These are phyloP conservation scores for Phytophthora idaei DNA, from an alignment of 352 stramenopile genomes.

Conservation along the genomic window DNA sequence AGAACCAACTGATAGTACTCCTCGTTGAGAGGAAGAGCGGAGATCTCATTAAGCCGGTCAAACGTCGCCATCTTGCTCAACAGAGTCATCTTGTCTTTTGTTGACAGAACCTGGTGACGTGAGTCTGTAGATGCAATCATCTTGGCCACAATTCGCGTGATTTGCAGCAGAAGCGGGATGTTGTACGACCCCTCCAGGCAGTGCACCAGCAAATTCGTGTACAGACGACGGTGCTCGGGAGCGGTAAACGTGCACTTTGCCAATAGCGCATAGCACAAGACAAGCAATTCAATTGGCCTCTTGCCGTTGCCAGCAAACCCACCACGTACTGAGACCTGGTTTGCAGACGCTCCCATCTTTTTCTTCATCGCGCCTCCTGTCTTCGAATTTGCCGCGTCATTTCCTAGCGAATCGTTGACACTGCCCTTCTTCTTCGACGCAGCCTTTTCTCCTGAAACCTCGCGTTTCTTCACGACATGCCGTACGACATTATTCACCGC, in stretches of 20 bases:
- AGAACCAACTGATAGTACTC: constrained; percentile 85
- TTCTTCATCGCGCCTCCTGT: constrained; percentile 48
- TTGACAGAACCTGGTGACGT: constrained; percentile 68
- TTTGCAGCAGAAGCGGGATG: constrained; percentile 81
- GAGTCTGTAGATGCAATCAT: constrained; percentile 60
- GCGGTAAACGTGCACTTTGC: constrained; percentile 82
- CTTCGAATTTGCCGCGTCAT: constrained; percentile 30
- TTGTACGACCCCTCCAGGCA: constrained; percentile 88
- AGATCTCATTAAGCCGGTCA: constrained; percentile 86
- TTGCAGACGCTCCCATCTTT: constrained; percentile 33
- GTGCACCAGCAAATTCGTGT: constrained; percentile 85
- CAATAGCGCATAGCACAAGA: constrained; percentile 77
- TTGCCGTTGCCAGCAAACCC: constrained; percentile 41
- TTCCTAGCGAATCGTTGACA: constrained; percentile 29
- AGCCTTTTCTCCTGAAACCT: constrained; percentile 53
- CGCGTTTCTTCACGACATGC: constrained; percentile 68
- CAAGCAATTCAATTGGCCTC: constrained; percentile 80
- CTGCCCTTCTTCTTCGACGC: constrained; percentile 59
- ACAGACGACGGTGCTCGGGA: constrained; percentile 74
- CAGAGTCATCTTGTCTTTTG: constrained; percentile 90
- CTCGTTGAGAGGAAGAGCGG: constrained; percentile 77
- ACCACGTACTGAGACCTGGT: constrained; percentile 30
- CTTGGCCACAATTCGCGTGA: constrained; percentile 79
- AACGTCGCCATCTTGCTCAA: constrained; percentile 88
- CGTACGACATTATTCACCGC: constrained; percentile 85